phyloP scores from a whole-genome alignment of 2,329 filamentous ascomycete species.

The Aspergillus sp. region DNA sequence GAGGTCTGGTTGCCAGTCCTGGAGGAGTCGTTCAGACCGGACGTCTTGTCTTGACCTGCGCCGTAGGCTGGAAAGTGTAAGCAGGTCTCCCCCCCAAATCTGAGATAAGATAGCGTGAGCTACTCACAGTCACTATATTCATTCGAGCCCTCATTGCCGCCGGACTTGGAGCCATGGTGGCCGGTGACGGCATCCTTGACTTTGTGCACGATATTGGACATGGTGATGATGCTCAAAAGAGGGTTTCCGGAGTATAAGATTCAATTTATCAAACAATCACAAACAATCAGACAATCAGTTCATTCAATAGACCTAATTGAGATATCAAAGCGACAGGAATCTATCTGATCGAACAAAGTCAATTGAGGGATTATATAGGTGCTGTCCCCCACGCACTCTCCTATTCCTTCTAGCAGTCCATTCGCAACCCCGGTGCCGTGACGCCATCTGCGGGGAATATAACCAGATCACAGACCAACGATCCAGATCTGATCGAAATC shows the following conservation, averaged over 20 bases:
- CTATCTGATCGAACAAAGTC: neutral
- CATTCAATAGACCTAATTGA: neutral
- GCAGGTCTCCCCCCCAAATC: neutral
- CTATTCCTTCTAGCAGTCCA: neutral
- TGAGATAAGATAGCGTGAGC: too few relatives aligned
- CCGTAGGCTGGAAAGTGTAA: neutral
- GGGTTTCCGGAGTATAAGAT: too few relatives aligned
- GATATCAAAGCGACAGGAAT: too few relatives aligned
- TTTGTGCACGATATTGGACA: slow-evolving; percentile 42
- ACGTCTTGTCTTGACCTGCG: neutral
- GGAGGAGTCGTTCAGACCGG: neutral
- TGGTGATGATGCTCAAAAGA: slow-evolving; percentile 17
- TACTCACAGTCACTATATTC: slow-evolving; percentile 1
- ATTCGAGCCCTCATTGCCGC: slow-evolving; percentile 2
- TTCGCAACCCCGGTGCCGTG: neutral
- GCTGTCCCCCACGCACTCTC: neutral
- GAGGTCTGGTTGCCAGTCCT: neutral
- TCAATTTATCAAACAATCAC: too few relatives aligned
- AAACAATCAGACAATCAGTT: too few relatives aligned
- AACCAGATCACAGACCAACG: neutral
- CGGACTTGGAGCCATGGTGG: slow-evolving; percentile 16
- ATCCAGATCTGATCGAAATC: too few relatives aligned
- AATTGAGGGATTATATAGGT: neutral
- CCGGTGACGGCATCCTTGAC: slow-evolving; percentile 39
- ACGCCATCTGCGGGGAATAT: neutral